Percentiles rank a stretch among this genome's conserved stretches.
These are phyloP conservation scores for Penicillium ochrochloron DNA, from an alignment of 495 filamentous ascomycete species.

Conservation along the genomic window DNA sequence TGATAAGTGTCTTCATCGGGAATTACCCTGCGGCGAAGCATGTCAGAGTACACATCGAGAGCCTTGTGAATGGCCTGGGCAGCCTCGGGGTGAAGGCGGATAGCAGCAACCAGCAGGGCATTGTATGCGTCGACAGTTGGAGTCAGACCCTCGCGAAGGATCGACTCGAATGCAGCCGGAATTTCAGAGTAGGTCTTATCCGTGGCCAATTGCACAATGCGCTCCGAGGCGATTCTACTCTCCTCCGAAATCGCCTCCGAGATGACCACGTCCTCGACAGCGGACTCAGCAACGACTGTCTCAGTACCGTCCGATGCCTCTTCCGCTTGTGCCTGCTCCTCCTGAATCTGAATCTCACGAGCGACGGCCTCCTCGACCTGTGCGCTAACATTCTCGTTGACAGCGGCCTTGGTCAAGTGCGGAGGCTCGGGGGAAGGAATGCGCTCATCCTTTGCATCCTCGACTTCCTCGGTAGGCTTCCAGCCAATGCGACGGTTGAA, in stretches of 20 bases:
- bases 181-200: constrained; percentile 78
- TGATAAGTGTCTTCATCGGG: constrained; percentile 87
- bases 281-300: constrained; percentile 37
- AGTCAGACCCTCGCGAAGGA: constrained; percentile 76
- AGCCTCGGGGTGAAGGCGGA: constrained; percentile 69
- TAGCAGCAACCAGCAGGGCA: constrained; percentile 80
- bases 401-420: constrained; percentile 63
- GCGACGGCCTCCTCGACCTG: constrained; percentile 69
- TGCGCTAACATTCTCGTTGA: constrained; percentile 58
- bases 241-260: constrained; percentile 49
- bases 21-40: constrained; percentile 82
- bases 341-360: constrained; percentile 60
- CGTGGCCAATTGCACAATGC: constrained; percentile 72
- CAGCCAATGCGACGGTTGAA: constrained; percentile 85
- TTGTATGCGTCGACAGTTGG: constrained; percentile 89
- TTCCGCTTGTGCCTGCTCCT: constrained; percentile 51
- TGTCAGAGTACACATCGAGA: constrained; percentile 92
- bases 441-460: constrained; percentile 48
- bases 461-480: constrained; percentile 65
- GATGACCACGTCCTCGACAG: constrained; percentile 36
- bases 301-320: constrained; percentile 43
- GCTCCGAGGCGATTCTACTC: constrained; percentile 70
- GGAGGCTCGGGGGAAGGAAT: constrained; percentile 34
- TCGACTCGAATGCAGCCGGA: constrained; percentile 82
- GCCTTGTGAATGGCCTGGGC: constrained; percentile 85